Evolutionary conservation across 1,284 basidiomycete species (phyloP), one percentile per base, ranked within the genome.

Genomic region (Pascua sp.): DNA sequence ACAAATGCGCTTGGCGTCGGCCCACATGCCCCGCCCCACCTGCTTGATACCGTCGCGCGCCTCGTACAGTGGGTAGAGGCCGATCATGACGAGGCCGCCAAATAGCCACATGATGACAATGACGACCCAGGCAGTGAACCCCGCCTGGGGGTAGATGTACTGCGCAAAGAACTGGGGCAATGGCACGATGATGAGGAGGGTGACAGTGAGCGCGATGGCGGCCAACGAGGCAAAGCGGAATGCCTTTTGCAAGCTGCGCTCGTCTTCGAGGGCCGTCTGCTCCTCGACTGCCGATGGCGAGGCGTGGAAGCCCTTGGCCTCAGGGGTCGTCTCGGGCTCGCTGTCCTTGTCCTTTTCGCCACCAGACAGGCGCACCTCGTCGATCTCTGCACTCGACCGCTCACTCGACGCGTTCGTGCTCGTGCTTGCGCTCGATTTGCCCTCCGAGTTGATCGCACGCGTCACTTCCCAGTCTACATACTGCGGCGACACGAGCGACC

Each of bases 71-170:
- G 91, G 91, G 68, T 89, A 89, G n/a, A 93, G 48, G 11, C 92
- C 88, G 32, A 92, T 88, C 15, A 84, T 80, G 62, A 86, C 81
- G 15, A 86, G 82, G 9, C 87, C 89, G 60, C 82, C 80, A 72
- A 93, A 90, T 11, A 89, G 82, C 90, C 91, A 93, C 42, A 87
- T 78, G 63, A 95, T 87, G 1, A 89, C 88, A 54, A 94, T 80
- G 32, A 59, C 53, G 43, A 87, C 70, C 69, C 81, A 63, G 84
- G 83, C 87, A 0, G 85, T 84, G 63, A 91, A 82, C 1, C 89
- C 90, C 7, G 76, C 66, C 43, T 83, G 78, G 11, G 84, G 81
- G 65, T 84, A 92, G 40, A 93, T 81, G 38, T 88, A 85, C 44
- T 83, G 82, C 0, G 88, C 85, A 71, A 88, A 89, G 81, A 91